Base-by-base conservation (phyloP, 192 early-diverging fungal species). In the Backusella morwellensis region DNA sequence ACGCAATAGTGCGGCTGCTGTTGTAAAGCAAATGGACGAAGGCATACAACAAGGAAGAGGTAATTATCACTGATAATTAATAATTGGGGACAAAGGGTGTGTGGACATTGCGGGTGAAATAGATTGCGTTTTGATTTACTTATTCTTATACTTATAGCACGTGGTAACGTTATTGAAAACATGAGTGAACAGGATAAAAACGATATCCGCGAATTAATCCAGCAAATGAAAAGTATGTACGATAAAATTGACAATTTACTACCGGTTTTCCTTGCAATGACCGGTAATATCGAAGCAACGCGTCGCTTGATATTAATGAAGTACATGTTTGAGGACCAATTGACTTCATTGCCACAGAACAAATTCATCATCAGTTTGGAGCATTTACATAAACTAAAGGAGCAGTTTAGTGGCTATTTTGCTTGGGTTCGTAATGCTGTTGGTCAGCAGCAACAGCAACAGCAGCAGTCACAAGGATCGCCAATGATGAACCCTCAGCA, bases 271-370 rank as follows among this genome's bases (percentile, higher is more conserved):
- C 80, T 81, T 66, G 84, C 87, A 1, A n/a, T 88, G 36, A 86
- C 87, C 1, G 40, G 35, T 15, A 86, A 86, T 29, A 42, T 75
- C 0, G 87, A 88, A 54, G 85, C 87, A 11, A 88, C 84, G 12
- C 63, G 78, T 14, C 76, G 84, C 2, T 75, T 88, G n/a, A 86
- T 88, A 44, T 66, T 85, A 41, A 85, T 88, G 85, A 88, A 88
- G 74, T 85, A 80, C 72, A 86, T 86, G 85, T 86, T 88, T 71
- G 80, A 88, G 66, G 85, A 85, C 59, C 87, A 88, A 47, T 72
- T 88, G 4, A 82, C 82, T 8, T 42, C 76, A 4, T 40, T 88
- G 5, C 76, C 82, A 35, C 87, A 84, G 35, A 81, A 85, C 17
- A 81, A 83, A n/a, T 88, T 80, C 44, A 79, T 83, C 11, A 86